A percentile compares a stretch with the other conserved stretches of the same genome.
Evolutionary conservation across 106 monocot species (phyloP).

Genomic region (Dioscorea alata): DNA sequence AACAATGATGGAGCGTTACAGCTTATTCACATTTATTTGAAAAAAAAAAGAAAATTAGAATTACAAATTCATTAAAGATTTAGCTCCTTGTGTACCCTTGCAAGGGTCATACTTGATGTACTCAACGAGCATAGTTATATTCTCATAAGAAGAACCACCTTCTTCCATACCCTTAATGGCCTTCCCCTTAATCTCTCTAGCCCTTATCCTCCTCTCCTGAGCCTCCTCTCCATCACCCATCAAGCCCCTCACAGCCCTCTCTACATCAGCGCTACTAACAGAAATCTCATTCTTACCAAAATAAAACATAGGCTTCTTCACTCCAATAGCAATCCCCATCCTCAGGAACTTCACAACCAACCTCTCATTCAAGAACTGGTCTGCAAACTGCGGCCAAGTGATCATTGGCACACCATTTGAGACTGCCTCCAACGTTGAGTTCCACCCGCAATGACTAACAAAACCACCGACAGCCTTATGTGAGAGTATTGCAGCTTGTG

Average conservation of each 20-base stretch:
- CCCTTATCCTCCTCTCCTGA: conserved; percentile 11
- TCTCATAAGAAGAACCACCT: conserved; percentile 7
- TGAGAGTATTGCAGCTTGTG: conserved; percentile 49
- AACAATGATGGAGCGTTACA: no score
- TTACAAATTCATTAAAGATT: no score
- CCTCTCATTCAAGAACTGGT: conserved; percentile 50
- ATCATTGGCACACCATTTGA: conserved; percentile 35
- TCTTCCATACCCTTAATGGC: conserved; percentile 15
- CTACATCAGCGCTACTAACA: conserved; percentile 13
- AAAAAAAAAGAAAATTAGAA: no score
- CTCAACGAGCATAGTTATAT: neutral
- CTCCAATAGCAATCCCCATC: conserved; percentile 26
- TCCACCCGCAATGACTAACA: conserved; percentile 76
- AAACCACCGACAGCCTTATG: conserved; percentile 46
- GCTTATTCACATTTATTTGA: no score
- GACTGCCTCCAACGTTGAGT: conserved; percentile 49
- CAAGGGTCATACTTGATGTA: neutral
- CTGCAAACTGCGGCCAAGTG: conserved; percentile 40
- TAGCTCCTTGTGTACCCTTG: neutral
- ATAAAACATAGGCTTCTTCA: conserved; percentile 2
- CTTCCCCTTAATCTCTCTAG: neutral
- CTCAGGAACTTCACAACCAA: conserved; percentile 33
- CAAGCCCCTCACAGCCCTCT: conserved; percentile 7
- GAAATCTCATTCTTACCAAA: neutral
- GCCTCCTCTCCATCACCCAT: conserved; percentile 17